Conservation (phyloP, 1,284 basidiomycete genomes). For the Malassezia vespertilionis region DNA sequence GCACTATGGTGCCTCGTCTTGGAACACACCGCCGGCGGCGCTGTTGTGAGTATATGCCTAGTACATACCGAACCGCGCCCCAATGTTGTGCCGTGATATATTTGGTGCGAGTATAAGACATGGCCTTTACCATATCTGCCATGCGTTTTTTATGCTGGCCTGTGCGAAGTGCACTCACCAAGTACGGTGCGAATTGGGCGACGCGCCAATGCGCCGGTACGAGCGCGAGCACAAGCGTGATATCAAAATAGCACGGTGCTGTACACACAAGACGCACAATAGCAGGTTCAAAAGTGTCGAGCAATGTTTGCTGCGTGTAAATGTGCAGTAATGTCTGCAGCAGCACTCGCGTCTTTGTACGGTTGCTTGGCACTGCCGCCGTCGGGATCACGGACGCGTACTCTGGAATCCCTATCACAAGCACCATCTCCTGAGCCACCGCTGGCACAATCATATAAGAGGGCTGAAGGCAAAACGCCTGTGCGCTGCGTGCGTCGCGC, state of each 20-base stretch:
- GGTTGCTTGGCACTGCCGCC: background rate
- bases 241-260: constrained; percentile 27
- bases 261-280: constrained; percentile 34
- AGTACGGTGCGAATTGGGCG: constrained; percentile 26
- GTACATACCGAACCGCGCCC: constrained; percentile 19
- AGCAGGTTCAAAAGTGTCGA: constrained; percentile 23
- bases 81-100: constrained; percentile 28
- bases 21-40: constrained; percentile 24
- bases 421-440: constrained; percentile 22
- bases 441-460: constrained; percentile 28
- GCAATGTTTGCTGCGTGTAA: background rate
- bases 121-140: constrained; percentile 23
- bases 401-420: constrained; percentile 2
- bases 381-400: background rate
- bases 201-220: constrained; percentile 34
- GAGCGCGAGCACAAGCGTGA: constrained; percentile 24
- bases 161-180: constrained; percentile 25
- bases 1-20: constrained; percentile 18
- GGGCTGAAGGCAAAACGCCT: constrained; percentile 34
- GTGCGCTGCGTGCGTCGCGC: constrained; percentile 31
- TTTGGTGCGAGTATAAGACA: constrained; percentile 27
- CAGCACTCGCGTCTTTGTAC: background rate
- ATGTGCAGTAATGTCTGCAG: background rate
- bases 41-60: constrained; percentile 4
- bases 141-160: constrained; percentile 23